Conservation (phyloP, 129 eudicot species). For the Arctium lappa region DNA sequence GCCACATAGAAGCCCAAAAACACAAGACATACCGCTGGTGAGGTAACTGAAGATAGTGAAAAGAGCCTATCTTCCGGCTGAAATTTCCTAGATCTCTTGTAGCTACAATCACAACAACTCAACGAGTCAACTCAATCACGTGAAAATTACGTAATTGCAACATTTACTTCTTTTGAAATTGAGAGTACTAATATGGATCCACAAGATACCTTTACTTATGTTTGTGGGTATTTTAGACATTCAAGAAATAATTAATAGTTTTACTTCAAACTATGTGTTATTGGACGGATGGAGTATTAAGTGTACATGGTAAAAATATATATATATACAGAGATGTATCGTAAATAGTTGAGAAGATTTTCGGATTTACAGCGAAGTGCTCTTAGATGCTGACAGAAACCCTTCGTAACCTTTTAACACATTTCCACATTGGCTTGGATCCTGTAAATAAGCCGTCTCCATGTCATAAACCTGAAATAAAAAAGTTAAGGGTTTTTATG, state of each 20-base stretch:
- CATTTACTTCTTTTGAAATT: background rate
- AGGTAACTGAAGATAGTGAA: conserved; percentile 85
- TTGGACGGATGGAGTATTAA: background rate
- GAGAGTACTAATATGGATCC: background rate
- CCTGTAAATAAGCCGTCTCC: conserved; percentile 95
- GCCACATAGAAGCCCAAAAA: background rate
- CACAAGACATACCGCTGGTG: conserved; percentile 77
- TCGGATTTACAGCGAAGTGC: conserved; percentile 64
- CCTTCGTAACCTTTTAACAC: conserved; percentile 98
- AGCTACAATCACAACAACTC: conserved; percentile 41
- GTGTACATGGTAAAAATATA: background rate
- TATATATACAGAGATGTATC: background rate
- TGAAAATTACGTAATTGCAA: background rate
- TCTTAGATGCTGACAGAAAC: conserved; percentile 81
- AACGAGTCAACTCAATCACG: background rate
- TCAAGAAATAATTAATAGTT: background rate
- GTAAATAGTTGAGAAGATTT: conserved; percentile 10
- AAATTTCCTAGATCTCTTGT: conserved; percentile 85
- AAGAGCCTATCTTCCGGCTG: conserved; percentile 94
- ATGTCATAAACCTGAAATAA: conserved; percentile 75
- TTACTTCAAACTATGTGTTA: background rate
- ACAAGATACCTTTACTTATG: background rate
- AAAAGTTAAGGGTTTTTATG: background rate
- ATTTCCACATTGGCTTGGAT: conserved; percentile 93
- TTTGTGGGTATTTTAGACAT: background rate